Base-by-base conservation (phyloP, 2,329 filamentous ascomycete species). In the Alternaria angustiovoidea region DNA sequence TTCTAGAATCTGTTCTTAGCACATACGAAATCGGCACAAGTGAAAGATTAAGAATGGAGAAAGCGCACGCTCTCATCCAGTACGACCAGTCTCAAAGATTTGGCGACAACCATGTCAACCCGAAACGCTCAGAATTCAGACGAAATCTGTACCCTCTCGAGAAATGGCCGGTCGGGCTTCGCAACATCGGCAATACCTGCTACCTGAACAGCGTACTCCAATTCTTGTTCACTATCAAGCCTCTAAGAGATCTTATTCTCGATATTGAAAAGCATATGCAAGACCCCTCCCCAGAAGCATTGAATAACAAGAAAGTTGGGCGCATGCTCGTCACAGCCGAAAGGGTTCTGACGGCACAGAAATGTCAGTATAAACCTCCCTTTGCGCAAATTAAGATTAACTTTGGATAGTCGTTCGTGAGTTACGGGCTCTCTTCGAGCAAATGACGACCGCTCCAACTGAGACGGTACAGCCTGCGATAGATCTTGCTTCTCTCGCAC, bases 191-290 rank as follows among this genome's bases (percentile, higher is more conserved):
- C 60, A 99, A 99, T 73, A 99, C 96, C 0, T 99, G 95, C 77
- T 99, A 99, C 72, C 85, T 99, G 55, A 99, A 99, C 82, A 98
- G 94, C 79, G 86, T 99, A 49, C 84, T 99, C 9, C 95, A 99
- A 71, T 98, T 96, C 75, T 91, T 97, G 67, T 97, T 96, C 76
- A 96, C 94, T 0, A 87, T 98, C 56, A 90, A 89, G 62, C 89
- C 92, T 2, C 84, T 98, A 30, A 88, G 94, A 51, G 86, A 95
- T 5, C 86, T 97, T 65, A 89, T 97, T 3, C 83, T 96, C 59
- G 84, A 92, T 51, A 92, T 92, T 66, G 88, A 94, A 26, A 79
- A 88, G 5, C 87, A 90, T 70, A 87, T 89, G 65, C 87, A 95
- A 72, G 86, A 90, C 3, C 78, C 91, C 5, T 86, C 85, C 8